Evolutionary conservation across 1,284 basidiomycete genomes (phyloP), one percentile per base, ranked within the genome.

Genomic region (Tilletia walkeri): DNA sequence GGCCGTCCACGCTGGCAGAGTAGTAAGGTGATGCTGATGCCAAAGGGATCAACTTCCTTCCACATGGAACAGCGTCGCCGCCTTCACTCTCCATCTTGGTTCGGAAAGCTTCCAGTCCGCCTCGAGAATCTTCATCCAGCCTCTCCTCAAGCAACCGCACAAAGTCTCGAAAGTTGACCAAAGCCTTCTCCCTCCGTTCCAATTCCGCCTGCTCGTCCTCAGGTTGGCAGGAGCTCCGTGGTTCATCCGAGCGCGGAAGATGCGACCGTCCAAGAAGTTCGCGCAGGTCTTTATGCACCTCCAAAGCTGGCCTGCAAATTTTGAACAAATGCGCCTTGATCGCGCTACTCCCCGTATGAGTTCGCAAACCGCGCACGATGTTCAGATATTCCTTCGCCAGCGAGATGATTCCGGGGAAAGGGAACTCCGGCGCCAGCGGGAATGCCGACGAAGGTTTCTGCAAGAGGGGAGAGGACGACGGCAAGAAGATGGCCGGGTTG

Each of bases 251-350:
- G 66, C 72, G 76, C 73, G 30, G 59, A 6, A 63, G 59, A 39
- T 63, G 59, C 7, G 34, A 38, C 4, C 36, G 34, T 4, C 59
- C 59, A 3, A 95, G 82, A 76, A 85, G 85, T 71, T 91, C 89
- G 30, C 95, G 86, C 63, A 96, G 83, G 79, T 94, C 92, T 0
- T 85, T 87, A 77, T 94, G 89, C 47, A 86, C 79, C 20, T 85
- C 86, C 41, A 98, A 85, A 0, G 90, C 90, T 0, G 93, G 92
- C 0, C 91, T 89, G 84, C 96, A 88, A 34, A 98, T 85, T 82
- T 95, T 94, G 88, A 97, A 98, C 41, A 99, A 82, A 80, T 99
- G 95, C 0, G 92, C 90, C 82, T 96, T 95, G 76, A 97, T 88
- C 0, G 92, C 92, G 73, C 90, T 90, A 41, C 87, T 83, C 0